Conservation (phyloP, 2,329 filamentous ascomycete species). For the Penicillium rolfsii region DNA sequence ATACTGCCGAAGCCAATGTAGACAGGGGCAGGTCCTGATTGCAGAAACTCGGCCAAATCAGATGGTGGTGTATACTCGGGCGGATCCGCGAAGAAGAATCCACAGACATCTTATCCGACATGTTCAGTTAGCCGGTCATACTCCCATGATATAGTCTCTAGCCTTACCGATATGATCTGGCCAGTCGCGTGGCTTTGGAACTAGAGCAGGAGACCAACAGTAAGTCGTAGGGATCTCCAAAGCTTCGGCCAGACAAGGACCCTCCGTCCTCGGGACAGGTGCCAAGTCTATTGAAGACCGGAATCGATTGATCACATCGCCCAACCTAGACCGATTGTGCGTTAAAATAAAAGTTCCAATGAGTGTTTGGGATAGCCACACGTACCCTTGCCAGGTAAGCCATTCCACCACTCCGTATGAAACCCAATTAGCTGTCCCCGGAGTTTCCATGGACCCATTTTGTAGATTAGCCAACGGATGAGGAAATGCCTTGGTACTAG, state of each 20-base stretch:
- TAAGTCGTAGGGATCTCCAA: constrained; percentile 51
- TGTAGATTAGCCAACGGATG: constrained; percentile 56
- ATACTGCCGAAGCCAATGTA: constrained; percentile 64
- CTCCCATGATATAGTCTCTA: not conserved
- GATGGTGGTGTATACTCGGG: constrained; percentile 46
- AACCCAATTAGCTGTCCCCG: constrained; percentile 47
- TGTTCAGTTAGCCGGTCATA: not conserved
- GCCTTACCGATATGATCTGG: constrained; percentile 39
- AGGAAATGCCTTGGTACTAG: constrained; percentile 49
- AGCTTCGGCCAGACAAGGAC: constrained; percentile 40
- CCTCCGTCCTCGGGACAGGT: constrained; percentile 41
- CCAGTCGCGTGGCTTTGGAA: constrained; percentile 50
- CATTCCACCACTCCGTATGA: constrained; percentile 54
- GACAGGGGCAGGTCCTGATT: constrained; percentile 52
- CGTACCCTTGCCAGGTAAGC: constrained; percentile 56
- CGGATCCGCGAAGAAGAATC: constrained; percentile 51
- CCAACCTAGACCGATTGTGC: constrained; percentile 35
- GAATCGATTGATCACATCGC: constrained; percentile 53
- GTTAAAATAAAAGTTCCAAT: not conserved
- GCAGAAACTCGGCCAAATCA: constrained; percentile 50
- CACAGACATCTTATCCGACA: constrained; percentile 42
- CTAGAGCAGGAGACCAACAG: constrained; percentile 50
- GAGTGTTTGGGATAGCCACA: not conserved
- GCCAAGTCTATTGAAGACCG: constrained; percentile 47
- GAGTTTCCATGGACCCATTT: constrained; percentile 32